Evolutionary conservation across 768 basidiomycete species (phyloP), one percentile per base, ranked within the genome.

Genomic region (Cubamyces lactineus): DNA sequence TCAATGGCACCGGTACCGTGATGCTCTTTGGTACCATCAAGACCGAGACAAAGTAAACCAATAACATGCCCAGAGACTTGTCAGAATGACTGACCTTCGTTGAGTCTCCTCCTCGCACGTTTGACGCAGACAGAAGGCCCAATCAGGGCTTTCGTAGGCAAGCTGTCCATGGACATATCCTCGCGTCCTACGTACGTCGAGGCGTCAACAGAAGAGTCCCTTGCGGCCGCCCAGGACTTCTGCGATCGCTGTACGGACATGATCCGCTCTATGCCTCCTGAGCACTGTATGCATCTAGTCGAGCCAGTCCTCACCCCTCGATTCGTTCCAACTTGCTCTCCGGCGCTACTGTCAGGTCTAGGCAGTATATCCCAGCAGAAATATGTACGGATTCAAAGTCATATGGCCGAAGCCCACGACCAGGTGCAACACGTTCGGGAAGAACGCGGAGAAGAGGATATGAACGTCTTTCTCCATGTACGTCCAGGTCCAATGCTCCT

Each of bases 101-200:
- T 42, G 15, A 96, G 93, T 71, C 68, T 96, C 21, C 86, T 94
- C 24, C 83, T 96, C 0, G 93, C 94, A 3, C 76, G 85, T 39
- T 80, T 78, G 13, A 92, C 96, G 84, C 87, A 87, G 62, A 67
- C 73, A 0, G 83, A 82, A 19, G 92, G 94, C 5, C 48, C 17
- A 5, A 66, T 96, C 17, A 79, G 94, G 34, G 91, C 86, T 0
- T 91, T 90, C 64, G 81, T 96, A n/a, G 94, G 94, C 17, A 96
- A 96, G 71, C 77, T 96, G 12, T 92, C 92, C 0, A 95, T 95
- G 94, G 92, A 94, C 71, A 86, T 84, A 24, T 91, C 88, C 6
- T 84, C 85, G 5, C 80, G 86, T 1, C 81, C 85, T 0, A 82
- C 87, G 0, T 96, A 96, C 73, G 77, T 83, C 47, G 94, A 95